Base-by-base conservation (phyloP, 352 stramenopile species). In the Pythium myriotylum region DNA sequence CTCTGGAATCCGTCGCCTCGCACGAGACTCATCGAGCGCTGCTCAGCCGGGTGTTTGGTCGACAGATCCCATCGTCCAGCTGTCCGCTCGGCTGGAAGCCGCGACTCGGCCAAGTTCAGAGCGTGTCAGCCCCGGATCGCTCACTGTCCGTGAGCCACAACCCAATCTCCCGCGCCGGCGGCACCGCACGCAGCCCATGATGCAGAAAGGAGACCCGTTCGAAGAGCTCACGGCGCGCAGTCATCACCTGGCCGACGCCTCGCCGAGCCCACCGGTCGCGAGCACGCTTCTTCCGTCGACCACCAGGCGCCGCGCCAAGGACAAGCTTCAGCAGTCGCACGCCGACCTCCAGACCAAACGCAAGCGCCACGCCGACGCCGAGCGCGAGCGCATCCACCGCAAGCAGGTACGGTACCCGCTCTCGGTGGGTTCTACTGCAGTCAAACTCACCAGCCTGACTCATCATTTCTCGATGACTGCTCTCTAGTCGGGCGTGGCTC, bases 371-470 rank as follows among this genome's bases (percentile, higher is more conserved):
- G 68, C 57, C 0, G 62, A 69, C 29, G 62, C 65, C 26, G 59
- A 72, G 50, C 68, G 62, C 12, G 59, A 68, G 35, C 59, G 65
- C 23, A 73, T 65, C 39, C 59, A 73, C 41, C 65, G 65, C 13
- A 73, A 73, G 26, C 53, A 67, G 65, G 65, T 72, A 61, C 39
- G 26, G 22, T 26, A 23, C 14, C 26, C 0, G 20, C 2, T 43
- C 42, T 55, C 29, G 14, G n/a, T 39, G 4, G 41, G 17, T 3
- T 32, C 2, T 3, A 27, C n/a, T 45, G 1, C 19, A 40, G 8
- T 14, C 33, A 16, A 3, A 20, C 13, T 43, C 5, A 20, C 37
- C 17, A 6, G 17, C 37, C 4, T 43, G 13, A 20, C 37, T 43
- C 17, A 43, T 43, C 37, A 20, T n/a, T n/a, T n/a, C n/a, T n/a